Evolutionary conservation across 1,284 basidiomycete species (phyloP).

Genomic region (Trametes versicolor): DNA sequence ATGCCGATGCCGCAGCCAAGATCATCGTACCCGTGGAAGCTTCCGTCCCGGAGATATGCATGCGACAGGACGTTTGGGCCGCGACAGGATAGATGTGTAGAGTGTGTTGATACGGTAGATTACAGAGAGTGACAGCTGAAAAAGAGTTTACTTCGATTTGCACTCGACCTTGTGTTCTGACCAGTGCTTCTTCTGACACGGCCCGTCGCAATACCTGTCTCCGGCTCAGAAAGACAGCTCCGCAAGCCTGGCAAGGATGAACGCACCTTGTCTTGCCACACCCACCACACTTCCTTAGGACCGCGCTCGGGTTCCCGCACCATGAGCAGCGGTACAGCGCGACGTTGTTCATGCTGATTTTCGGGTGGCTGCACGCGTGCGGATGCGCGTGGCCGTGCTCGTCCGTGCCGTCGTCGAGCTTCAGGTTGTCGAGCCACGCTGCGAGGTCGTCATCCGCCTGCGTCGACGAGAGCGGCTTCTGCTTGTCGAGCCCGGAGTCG

Average conservation of each 20-base stretch:
- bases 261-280: conserved; percentile 52
- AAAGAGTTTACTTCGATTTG: conserved; percentile 17
- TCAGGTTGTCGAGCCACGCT: conserved; percentile 61
- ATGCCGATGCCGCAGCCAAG: not conserved
- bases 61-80: not conserved
- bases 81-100: not conserved
- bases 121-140: not conserved
- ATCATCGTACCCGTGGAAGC: no score
- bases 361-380: conserved; percentile 47
- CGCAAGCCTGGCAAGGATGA: not conserved
- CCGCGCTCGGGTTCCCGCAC: conserved; percentile 67
- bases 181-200: conserved; percentile 63
- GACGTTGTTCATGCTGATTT: conserved; percentile 54
- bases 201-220: conserved; percentile 58
- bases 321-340: conserved; percentile 63
- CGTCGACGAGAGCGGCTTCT: conserved; percentile 40
- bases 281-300: conserved; percentile 48
- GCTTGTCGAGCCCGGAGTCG: conserved; percentile 37
- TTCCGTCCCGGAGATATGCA: no score
- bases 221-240: conserved; percentile 5
- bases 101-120: conserved; percentile 6
- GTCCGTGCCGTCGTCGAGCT: conserved; percentile 52
- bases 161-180: conserved; percentile 40
- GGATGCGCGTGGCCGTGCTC: conserved; percentile 22
- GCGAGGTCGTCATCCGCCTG: conserved; percentile 63